These are phyloP conservation scores for Exophiala lecanii-corni DNA, from an alignment of 2,329 filamentous ascomycete genomes.

Conservation along the genomic window DNA sequence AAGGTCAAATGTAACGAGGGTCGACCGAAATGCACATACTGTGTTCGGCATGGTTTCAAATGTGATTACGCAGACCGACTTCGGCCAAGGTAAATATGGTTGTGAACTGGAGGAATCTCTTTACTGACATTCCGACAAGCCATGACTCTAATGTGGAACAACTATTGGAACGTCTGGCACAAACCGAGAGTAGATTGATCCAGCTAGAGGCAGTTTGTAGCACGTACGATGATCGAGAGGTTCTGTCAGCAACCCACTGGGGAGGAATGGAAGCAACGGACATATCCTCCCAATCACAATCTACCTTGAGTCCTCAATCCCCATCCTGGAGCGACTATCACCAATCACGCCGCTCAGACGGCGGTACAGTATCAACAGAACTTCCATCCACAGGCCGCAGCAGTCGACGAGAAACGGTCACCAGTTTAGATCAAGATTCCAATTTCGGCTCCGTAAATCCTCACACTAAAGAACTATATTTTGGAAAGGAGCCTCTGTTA, in stretches of 20 bases:
- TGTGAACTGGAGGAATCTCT: too few relatives aligned
- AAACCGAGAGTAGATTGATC: constrained; percentile 1
- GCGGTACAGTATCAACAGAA: neutral
- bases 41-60: constrained; percentile 5
- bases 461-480: neutral
- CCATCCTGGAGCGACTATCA: neutral
- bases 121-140: too few relatives aligned
- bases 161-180: neutral
- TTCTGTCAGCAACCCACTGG: neutral
- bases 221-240: neutral
- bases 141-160: neutral
- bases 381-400: neutral
- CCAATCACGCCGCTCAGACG: too few relatives aligned
- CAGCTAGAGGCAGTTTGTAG: neutral
- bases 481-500: neutral
- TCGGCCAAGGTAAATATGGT: too few relatives aligned
- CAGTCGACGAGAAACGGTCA: neutral
- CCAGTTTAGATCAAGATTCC: neutral
- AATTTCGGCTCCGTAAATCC: neutral
- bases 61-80: constrained; percentile 4
- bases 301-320: neutral
- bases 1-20: constrained; percentile 8
- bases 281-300: neutral
- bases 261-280: neutral
- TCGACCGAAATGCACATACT: constrained; percentile 1